Conservation (phyloP, 202 grass and related monocot genomes). For the Hordeum pubiflorum region DNA sequence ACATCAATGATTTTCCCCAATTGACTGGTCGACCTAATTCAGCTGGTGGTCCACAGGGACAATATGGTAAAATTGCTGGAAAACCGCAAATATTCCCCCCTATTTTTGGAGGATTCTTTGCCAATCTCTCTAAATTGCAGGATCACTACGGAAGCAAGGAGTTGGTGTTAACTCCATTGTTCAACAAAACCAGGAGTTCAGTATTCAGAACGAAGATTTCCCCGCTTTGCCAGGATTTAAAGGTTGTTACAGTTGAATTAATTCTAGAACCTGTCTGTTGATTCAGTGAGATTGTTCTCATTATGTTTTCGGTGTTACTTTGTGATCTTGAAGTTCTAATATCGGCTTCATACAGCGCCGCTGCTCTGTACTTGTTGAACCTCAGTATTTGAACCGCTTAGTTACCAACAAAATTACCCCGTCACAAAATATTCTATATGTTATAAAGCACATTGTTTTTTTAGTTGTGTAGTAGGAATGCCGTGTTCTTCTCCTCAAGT, state of each 20-base stretch:
- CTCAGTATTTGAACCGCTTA: slow-evolving; percentile 5
- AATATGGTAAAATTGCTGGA: slow-evolving; percentile 73
- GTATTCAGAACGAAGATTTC: slow-evolving; percentile 99
- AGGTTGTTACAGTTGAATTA: slow-evolving; percentile 57
- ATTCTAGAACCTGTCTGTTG: slow-evolving; percentile 26
- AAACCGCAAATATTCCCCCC: background rate
- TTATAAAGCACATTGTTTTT: slow-evolving; percentile 8
- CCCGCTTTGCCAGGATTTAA: slow-evolving; percentile 96
- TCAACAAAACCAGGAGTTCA: slow-evolving; percentile 98
- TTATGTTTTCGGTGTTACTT: slow-evolving; percentile 19
- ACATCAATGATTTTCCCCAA: slow-evolving; percentile 98
- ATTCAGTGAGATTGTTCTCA: slow-evolving; percentile 22
- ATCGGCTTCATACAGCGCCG: background rate
- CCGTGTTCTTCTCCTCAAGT: slow-evolving; percentile 1
- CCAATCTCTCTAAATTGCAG: slow-evolving; percentile 45
- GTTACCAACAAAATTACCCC: background rate
- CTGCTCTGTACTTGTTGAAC: slow-evolving; percentile 14
- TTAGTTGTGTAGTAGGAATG: background rate
- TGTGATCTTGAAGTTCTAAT: slow-evolving; percentile 25
- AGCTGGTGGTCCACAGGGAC: slow-evolving; percentile 81
- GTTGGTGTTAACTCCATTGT: slow-evolving; percentile 88
- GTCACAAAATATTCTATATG: background rate
- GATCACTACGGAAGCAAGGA: slow-evolving; percentile 81
- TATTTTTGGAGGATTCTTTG: slow-evolving; percentile 8
- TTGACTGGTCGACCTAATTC: slow-evolving; percentile 86